A percentile compares a stretch with the other conserved stretches of the same genome.
Conservation (phyloP, 768 basidiomycete species). For the Psilocybe cyanescens region DNA sequence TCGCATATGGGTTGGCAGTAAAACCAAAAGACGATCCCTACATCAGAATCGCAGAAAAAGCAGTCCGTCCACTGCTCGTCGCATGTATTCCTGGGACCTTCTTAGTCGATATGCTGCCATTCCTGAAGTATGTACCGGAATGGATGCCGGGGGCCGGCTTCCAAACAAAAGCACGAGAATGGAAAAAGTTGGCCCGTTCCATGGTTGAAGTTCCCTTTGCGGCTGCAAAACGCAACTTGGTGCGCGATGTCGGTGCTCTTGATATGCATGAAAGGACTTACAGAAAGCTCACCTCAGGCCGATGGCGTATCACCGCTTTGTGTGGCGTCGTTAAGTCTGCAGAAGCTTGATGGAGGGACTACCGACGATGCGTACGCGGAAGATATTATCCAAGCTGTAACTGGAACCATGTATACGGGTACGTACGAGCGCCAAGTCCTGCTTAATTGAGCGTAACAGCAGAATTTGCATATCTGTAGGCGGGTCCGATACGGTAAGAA, state of each 20-base stretch:
- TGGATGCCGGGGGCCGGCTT: constrained; percentile 66
- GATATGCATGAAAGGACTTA: not conserved
- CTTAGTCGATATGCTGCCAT: constrained; percentile 45
- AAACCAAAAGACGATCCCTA: constrained; percentile 27
- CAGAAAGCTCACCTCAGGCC: not conserved
- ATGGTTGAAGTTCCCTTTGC: constrained; percentile 29
- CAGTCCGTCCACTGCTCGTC: constrained; percentile 33
- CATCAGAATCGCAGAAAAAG: constrained; percentile 42
- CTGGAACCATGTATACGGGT: constrained; percentile 10
- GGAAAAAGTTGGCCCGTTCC: no score
- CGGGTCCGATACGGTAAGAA: constrained; percentile 24
- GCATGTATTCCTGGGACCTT: constrained; percentile 45
- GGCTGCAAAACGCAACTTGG: constrained; percentile 28
- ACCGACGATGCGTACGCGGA: constrained; percentile 6
- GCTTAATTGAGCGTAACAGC: no score
- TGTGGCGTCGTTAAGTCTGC: no score
- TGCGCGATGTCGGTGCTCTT: constrained; percentile 15
- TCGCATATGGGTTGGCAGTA: no score
- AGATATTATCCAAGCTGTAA: constrained; percentile 11
- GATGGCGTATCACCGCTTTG: not conserved
- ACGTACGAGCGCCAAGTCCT: not conserved
- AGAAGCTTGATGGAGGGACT: no score
- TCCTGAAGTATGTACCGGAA: constrained; percentile 47
- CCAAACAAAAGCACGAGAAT: constrained; percentile 24
- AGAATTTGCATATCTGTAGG: constrained; percentile 5